Percentiles rank a stretch among this genome's conserved stretches.
Evolutionary conservation across 2,329 filamentous ascomycete genomes (phyloP).

Genomic region (Trichoderma citrinoviride): DNA sequence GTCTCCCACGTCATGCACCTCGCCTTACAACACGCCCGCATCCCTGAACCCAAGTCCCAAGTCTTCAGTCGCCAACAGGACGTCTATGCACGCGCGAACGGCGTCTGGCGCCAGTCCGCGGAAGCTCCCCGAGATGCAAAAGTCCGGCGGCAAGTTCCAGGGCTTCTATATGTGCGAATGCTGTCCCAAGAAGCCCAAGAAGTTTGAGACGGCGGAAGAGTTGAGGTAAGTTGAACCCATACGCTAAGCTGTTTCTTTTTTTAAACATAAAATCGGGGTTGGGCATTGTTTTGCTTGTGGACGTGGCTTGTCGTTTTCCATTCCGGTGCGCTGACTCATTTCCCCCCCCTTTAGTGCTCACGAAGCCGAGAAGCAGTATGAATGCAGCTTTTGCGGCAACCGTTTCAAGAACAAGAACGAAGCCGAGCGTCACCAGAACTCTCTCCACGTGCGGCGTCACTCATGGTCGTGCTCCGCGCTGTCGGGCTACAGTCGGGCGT

Average conservation of each 20-base stretch:
- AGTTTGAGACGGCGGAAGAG: conserved; percentile 82
- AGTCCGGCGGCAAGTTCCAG: conserved; percentile 48
- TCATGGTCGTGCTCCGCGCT: conserved; percentile 97
- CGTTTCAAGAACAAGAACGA: conserved; percentile 99
- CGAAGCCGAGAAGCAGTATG: conserved; percentile 94
- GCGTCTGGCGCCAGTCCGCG: conserved; percentile 51
- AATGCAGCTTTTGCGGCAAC: conserved; percentile 87
- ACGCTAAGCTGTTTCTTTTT: neutral
- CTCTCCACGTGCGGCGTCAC: conserved; percentile 84
- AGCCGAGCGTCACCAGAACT: conserved; percentile 93
- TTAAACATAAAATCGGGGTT: neutral
- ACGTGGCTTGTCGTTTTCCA: neutral
- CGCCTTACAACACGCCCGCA: conserved; percentile 49
- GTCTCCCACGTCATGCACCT: conserved; percentile 50
- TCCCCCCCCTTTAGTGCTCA: conserved; percentile 60
- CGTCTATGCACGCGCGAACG: conserved; percentile 44
- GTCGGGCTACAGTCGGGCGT: conserved; percentile 72
- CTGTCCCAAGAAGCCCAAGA: conserved; percentile 95
- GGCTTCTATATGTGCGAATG: conserved; percentile 76
- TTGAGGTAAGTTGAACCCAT: conserved; percentile 59
- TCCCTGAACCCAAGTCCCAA: conserved; percentile 51
- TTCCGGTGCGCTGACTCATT: neutral
- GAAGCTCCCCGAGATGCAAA: conserved; percentile 51
- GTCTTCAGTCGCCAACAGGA: conserved; percentile 43
- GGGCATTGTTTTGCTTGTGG: neutral